A percentile compares a stretch with the other conserved stretches of the same genome.
Conservation (phyloP, 371 early-diverging fungal species). For the Mortierella sp. region DNA sequence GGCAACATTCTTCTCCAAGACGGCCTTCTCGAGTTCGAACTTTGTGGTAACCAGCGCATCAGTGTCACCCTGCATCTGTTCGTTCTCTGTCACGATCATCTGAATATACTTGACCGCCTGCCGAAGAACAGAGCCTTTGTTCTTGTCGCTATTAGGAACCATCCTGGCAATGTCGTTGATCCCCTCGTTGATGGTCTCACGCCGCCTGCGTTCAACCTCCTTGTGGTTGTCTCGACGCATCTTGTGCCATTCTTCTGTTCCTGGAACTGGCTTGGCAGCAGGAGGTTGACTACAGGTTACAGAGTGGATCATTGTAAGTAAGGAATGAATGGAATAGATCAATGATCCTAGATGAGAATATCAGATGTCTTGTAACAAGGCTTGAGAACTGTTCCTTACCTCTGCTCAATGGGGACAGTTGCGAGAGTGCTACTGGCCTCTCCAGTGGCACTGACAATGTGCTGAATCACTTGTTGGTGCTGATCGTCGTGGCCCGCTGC, state of each 20-base stretch:
- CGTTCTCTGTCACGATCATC: conserved; percentile 76
- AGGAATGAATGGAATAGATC: too few species aligned
- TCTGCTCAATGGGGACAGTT: conserved; percentile 27
- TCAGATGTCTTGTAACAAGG: neutral
- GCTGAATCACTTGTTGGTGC: conserved; percentile 30
- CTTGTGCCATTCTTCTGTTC: conserved; percentile 87
- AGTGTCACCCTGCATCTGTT: conserved; percentile 16
- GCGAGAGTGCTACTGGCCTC: conserved; percentile 32
- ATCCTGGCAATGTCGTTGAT: conserved; percentile 86
- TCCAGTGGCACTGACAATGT: conserved; percentile 25
- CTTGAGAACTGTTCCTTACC: conserved; percentile 2
- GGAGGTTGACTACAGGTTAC: conserved; percentile 4
- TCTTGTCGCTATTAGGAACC: conserved; percentile 89
- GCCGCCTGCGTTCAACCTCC: conserved; percentile 91
- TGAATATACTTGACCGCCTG: conserved; percentile 88
- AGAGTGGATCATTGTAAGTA: too few species aligned
- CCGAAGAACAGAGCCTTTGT: conserved; percentile 88
- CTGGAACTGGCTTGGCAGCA: conserved; percentile 65
- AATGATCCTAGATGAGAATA: too few species aligned
- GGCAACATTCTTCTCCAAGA: conserved; percentile 33
- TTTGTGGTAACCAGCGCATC: conserved; percentile 8
- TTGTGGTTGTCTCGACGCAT: conserved; percentile 90
- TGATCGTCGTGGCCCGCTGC: conserved; percentile 17
- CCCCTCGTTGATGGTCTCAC: conserved; percentile 93
- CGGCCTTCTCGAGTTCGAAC: conserved; percentile 27